Conservation (phyloP, 2,329 filamentous ascomycete species). For the Penicillium freii region DNA sequence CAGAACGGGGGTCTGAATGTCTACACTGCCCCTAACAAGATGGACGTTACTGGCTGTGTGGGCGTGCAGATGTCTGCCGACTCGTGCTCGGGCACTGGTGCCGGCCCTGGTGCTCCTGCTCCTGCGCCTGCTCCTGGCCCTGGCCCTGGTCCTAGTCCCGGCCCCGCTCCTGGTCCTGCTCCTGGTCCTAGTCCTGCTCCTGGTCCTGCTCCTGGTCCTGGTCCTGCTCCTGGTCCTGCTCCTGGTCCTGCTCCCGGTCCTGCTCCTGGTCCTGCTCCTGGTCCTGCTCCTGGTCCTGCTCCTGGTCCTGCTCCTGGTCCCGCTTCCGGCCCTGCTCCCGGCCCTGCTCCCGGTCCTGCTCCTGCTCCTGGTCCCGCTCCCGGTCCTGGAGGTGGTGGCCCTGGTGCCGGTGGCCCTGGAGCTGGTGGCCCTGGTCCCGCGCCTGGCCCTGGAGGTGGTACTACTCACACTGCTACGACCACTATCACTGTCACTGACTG, state of each 20-base stretch:
- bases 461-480: slow-evolving; percentile 15
- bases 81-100: slow-evolving; percentile 32
- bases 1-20: slow-evolving; percentile 42
- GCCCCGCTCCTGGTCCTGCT: background rate
- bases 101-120: background rate
- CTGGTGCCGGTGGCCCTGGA: background rate
- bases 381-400: too few relatives aligned
- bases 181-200: background rate
- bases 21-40: slow-evolving; percentile 38
- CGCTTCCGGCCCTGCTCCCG: too few relatives aligned
- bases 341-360: too few relatives aligned
- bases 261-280: too few relatives aligned
- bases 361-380: too few relatives aligned
- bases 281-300: too few relatives aligned
- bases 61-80: slow-evolving; percentile 37
- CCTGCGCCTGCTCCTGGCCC: background rate
- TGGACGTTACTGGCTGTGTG: slow-evolving; percentile 35
- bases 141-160: background rate
- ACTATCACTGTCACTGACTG: slow-evolving; percentile 25
- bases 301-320: too few relatives aligned
- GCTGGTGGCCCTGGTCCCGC: background rate
- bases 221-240: background rate
- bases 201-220: background rate
- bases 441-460: background rate
- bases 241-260: too few relatives aligned